phyloP scores from a whole-genome alignment of 371 early-diverging fungal species.

The Funneliformis caledonium region DNA sequence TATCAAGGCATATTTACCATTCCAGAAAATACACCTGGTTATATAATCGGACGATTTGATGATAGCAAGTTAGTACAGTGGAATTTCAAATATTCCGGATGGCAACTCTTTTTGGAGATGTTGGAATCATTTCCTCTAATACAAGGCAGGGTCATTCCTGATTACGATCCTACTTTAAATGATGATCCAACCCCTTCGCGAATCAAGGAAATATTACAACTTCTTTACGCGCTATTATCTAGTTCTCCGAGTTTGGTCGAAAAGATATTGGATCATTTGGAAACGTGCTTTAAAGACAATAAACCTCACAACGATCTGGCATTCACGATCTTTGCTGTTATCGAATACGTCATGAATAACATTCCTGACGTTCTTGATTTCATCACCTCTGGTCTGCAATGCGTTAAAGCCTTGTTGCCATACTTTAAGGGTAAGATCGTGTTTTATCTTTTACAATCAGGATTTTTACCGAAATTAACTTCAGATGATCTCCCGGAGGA shows the following conservation, averaged over 20 bases:
- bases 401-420: slow-evolving; percentile 22
- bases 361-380: slow-evolving; percentile 1
- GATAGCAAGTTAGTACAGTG: slow-evolving; percentile 22
- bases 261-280: slow-evolving; percentile 8
- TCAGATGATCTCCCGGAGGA: neutral
- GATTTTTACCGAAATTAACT: slow-evolving; percentile 4
- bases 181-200: slow-evolving; percentile 2
- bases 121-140: slow-evolving; percentile 25
- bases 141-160: neutral
- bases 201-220: slow-evolving; percentile 24
- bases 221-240: neutral
- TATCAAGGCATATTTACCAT: slow-evolving; percentile 21
- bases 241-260: neutral
- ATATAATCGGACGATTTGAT: neutral
- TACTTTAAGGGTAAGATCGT: neutral
- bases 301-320: neutral
- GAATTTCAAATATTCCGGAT: slow-evolving; percentile 35
- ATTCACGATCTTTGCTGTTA: slow-evolving; percentile 8
- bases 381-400: neutral
- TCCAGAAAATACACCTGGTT: slow-evolving; percentile 15
- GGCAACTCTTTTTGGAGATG: slow-evolving; percentile 28
- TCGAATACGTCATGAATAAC: neutral
- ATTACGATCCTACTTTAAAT: neutral
- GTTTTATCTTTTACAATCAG: slow-evolving; percentile 2
- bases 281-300: neutral